These are phyloP conservation scores for Cubamyces sp. DNA, from an alignment of 768 basidiomycete genomes.

Conservation along the genomic window DNA sequence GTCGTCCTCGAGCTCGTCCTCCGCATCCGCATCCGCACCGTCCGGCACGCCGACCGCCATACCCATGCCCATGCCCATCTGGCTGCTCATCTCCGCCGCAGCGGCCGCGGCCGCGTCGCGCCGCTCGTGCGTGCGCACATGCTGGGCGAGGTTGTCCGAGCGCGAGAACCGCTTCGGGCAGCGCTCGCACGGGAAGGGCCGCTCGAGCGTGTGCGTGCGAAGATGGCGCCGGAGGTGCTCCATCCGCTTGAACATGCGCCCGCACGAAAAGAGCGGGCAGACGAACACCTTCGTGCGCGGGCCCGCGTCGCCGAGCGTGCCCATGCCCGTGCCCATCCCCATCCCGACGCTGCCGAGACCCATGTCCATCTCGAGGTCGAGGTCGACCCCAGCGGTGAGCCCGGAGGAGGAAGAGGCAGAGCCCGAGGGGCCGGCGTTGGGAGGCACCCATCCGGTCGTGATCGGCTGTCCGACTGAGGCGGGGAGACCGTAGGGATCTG, in stretches of 20 bases:
- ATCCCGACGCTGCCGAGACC: background rate
- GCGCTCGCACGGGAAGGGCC: constrained; percentile 73
- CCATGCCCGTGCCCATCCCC: background rate
- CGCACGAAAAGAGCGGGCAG: constrained; percentile 85
- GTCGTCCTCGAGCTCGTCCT: constrained; percentile 36
- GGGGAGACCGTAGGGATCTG: constrained; percentile 25
- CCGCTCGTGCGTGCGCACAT: constrained; percentile 77
- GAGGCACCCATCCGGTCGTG: constrained; percentile 11
- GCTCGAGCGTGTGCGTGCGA: constrained; percentile 88
- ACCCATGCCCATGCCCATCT: constrained; percentile 10
- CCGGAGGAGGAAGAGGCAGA: background rate
- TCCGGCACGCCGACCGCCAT: constrained; percentile 33
- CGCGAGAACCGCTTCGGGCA: constrained; percentile 87
- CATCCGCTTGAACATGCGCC: constrained; percentile 86
- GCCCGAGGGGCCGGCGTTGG: background rate
- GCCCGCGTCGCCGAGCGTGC: constrained; percentile 6
- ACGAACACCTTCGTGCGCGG: constrained; percentile 61
- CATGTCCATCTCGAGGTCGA: constrained; percentile 8
- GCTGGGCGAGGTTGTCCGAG: constrained; percentile 88
- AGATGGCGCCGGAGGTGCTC: constrained; percentile 90
- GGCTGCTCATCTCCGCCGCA: constrained; percentile 5
- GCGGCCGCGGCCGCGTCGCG: constrained; percentile 42
- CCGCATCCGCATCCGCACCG: constrained; percentile 32
- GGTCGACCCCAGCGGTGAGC: constrained; percentile 1
- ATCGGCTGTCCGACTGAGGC: constrained; percentile 13